Evolutionary conservation across 2,329 filamentous ascomycete genomes (phyloP).

Genomic region (Trichoderma cornu-damae): DNA sequence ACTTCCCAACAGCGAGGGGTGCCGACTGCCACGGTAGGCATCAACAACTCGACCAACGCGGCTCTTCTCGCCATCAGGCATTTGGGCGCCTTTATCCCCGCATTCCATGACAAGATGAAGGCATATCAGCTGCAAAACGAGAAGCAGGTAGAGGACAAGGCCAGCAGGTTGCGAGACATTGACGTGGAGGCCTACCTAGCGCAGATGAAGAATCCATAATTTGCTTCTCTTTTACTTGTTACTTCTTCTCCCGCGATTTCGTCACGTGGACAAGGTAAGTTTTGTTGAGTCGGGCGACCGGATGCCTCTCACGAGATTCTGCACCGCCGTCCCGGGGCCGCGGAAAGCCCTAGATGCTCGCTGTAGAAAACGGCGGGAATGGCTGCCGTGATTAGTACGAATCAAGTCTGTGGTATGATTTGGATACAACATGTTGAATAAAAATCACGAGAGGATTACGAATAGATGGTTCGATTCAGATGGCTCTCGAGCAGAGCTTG

Average conservation of each 20-base stretch:
- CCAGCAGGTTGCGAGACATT: slow-evolving; percentile 48
- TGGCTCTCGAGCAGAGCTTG: too few relatives aligned
- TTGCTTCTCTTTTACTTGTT: not conserved
- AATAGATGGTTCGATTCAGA: too few relatives aligned
- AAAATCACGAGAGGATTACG: too few relatives aligned
- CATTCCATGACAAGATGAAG: slow-evolving; percentile 53
- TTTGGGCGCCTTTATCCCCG: slow-evolving; percentile 52
- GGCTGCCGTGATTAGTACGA: too few relatives aligned
- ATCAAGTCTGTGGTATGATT: too few relatives aligned
- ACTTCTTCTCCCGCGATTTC: not conserved
- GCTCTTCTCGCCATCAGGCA: slow-evolving; percentile 67
- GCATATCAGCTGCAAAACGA: slow-evolving; percentile 59
- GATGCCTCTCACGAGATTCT: too few relatives aligned
- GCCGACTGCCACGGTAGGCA: slow-evolving; percentile 70
- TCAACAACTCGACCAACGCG: slow-evolving; percentile 76
- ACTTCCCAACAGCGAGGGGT: slow-evolving; percentile 44
- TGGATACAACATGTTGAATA: too few relatives aligned
- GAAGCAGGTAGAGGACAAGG: slow-evolving; percentile 60
- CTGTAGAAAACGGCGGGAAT: too few relatives aligned
- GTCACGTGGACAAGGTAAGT: too few relatives aligned
- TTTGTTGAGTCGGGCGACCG: too few relatives aligned
- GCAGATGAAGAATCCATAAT: slow-evolving; percentile 31
- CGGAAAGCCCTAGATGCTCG: too few relatives aligned
- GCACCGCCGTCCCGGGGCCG: too few relatives aligned
- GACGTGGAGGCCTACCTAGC: slow-evolving; percentile 53